Conservation (phyloP, 106 monocot genomes). For the Dendrobium chrysotoxum region DNA sequence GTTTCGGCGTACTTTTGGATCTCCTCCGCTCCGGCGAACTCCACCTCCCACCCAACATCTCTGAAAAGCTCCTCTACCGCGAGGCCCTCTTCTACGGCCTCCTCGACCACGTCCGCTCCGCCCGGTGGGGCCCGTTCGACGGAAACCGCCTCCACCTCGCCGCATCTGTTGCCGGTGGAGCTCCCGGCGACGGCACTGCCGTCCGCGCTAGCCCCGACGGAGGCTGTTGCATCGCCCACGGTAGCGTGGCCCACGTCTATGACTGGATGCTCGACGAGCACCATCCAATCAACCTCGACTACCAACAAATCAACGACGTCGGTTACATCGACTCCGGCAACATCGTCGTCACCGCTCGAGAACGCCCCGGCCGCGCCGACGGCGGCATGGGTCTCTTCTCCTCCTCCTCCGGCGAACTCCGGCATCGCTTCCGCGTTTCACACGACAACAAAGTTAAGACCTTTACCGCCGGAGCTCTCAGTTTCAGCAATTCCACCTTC, state of each 20-base stretch:
- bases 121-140: conserved; percentile 70
- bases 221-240: conserved; percentile 93
- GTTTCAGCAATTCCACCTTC: conserved; percentile 23
- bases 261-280: conserved; percentile 77
- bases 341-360: conserved; percentile 60
- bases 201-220: conserved; percentile 81
- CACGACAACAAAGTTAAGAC: conserved; percentile 47
- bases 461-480: conserved; percentile 86
- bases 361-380: conserved; percentile 36
- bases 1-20: conserved; percentile 73
- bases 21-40: conserved; percentile 85
- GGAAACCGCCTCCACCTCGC: conserved; percentile 50
- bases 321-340: conserved; percentile 49
- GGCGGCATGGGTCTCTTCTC: conserved; percentile 80
- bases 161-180: conserved; percentile 43
- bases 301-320: conserved; percentile 70
- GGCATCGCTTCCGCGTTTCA: conserved; percentile 60
- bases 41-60: conserved; percentile 41
- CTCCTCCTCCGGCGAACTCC: conserved; percentile 37
- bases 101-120: conserved; percentile 58
- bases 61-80: conserved; percentile 49
- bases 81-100: conserved; percentile 83
- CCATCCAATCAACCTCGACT: conserved; percentile 61
- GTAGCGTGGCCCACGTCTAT: conserved; percentile 73
- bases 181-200: conserved; percentile 84